Evolutionary conservation across 2,329 filamentous ascomycete genomes (phyloP).

Genomic region (Verticillium nonalfalfae): DNA sequence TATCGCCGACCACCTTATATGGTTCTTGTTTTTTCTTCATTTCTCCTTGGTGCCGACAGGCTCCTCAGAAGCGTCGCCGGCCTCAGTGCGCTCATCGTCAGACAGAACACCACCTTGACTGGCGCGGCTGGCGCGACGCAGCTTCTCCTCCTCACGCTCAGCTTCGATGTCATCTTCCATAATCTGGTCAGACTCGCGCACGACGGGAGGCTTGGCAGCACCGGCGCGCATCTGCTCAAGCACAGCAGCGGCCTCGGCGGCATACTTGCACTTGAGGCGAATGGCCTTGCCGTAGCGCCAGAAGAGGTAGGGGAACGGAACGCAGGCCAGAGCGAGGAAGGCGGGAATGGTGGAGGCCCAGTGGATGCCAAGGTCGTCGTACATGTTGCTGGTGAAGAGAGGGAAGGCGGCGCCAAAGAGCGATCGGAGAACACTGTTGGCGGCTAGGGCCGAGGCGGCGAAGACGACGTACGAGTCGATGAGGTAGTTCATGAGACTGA

Average conservation of each 20-base stretch:
- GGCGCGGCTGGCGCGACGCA: slow-evolving; percentile 1
- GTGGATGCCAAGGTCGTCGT: slow-evolving; percentile 58
- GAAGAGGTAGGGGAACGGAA: slow-evolving; percentile 71
- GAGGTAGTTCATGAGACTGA: slow-evolving; percentile 60
- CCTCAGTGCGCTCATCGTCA: slow-evolving; percentile 9
- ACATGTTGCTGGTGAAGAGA: slow-evolving; percentile 60
- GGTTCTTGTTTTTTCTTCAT: not conserved
- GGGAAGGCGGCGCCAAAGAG: slow-evolving; percentile 69
- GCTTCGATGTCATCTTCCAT: slow-evolving; percentile 8
- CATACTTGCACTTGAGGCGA: slow-evolving; percentile 47
- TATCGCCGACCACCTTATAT: not conserved
- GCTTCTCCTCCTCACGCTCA: slow-evolving; percentile 7
- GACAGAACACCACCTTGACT: slow-evolving; percentile 5
- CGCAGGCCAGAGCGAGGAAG: slow-evolving; percentile 64
- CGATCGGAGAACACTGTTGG: slow-evolving; percentile 65
- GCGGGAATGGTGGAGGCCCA: slow-evolving; percentile 71
- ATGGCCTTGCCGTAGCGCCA: slow-evolving; percentile 58
- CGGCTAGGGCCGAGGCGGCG: slow-evolving; percentile 68
- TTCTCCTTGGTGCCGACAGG: not conserved
- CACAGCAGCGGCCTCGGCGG: slow-evolving; percentile 52
- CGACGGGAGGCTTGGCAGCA: not conserved
- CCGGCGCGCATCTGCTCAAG: slow-evolving; percentile 35
- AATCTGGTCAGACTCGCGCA: not conserved
- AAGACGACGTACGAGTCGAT: slow-evolving; percentile 64
- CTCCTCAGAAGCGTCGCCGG: slow-evolving; percentile 5